Percentiles rank a stretch among this genome's conserved stretches.
phyloP scores from a whole-genome alignment of 805 yeast species.

The Kazachstania taianensis region DNA sequence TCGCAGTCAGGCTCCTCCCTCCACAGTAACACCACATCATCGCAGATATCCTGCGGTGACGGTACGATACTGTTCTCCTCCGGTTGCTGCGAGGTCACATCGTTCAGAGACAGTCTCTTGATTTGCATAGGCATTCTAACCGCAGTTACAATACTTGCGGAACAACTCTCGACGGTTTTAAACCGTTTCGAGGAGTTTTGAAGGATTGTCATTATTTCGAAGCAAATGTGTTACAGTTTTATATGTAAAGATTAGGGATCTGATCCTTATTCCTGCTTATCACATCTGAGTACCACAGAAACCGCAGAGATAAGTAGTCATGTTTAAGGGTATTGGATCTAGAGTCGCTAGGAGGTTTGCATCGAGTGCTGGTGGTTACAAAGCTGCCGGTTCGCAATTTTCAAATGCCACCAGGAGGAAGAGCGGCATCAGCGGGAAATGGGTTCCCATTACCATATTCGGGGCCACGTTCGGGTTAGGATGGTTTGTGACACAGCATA shows the following conservation, averaged over 20 bases:
- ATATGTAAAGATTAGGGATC: too few species aligned
- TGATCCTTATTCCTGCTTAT: too few species aligned
- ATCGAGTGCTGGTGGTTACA: not conserved
- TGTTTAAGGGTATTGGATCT: slow-evolving; percentile 1
- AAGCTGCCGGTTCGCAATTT: not conserved
- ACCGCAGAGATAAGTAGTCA: not conserved
- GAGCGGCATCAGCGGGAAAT: too few species aligned
- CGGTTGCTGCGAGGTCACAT: slow-evolving; percentile 6
- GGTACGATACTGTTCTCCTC: slow-evolving; percentile 32
- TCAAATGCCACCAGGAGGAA: slow-evolving; percentile 2
- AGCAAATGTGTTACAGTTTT: too few species aligned
- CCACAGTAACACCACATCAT: slow-evolving; percentile 57
- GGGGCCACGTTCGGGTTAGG: slow-evolving; percentile 25
- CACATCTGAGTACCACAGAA: too few species aligned
- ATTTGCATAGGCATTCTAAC: slow-evolving; percentile 18
- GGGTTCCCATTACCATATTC: slow-evolving; percentile 23
- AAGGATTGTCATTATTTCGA: not conserved
- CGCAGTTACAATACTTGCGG: too few species aligned
- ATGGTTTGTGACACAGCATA: slow-evolving; percentile 26
- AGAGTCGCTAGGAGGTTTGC: slow-evolving; percentile 1
- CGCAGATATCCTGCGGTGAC: slow-evolving; percentile 47
- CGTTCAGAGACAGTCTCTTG: slow-evolving; percentile 21
- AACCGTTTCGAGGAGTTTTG: too few species aligned
- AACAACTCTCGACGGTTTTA: too few species aligned
- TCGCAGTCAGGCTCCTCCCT: slow-evolving; percentile 56